phyloP scores from a whole-genome alignment of 2,329 filamentous ascomycete genomes.

The Alternaria sp. region DNA sequence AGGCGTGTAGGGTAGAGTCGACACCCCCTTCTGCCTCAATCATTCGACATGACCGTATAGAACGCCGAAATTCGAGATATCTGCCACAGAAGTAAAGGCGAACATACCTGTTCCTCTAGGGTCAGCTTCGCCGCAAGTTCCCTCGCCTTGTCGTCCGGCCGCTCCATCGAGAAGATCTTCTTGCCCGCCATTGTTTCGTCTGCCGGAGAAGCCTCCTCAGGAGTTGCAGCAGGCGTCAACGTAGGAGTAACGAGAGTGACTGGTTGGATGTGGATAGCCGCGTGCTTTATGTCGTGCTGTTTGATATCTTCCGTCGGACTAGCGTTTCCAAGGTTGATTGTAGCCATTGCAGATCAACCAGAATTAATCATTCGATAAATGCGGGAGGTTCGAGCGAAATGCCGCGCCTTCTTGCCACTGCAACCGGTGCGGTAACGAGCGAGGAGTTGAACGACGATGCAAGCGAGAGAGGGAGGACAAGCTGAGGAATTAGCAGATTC shows the following conservation, averaged over 20 bases:
- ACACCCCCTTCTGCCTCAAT: background rate
- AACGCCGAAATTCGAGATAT: slow-evolving; percentile 5
- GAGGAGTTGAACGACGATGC: background rate
- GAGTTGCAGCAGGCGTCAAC: slow-evolving; percentile 38
- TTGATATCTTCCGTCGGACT: slow-evolving; percentile 34
- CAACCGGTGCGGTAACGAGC: slow-evolving; percentile 14
- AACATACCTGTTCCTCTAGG: slow-evolving; percentile 49
- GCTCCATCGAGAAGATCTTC: slow-evolving; percentile 41
- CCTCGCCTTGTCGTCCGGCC: slow-evolving; percentile 43
- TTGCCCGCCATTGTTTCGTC: slow-evolving; percentile 42
- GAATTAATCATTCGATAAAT: slow-evolving; percentile 23
- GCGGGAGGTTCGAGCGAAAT: slow-evolving; percentile 34
- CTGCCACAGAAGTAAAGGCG: slow-evolving; percentile 6
- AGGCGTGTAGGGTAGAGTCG: background rate
- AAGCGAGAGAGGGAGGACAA: slow-evolving; percentile 15
- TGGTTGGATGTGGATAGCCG: slow-evolving; percentile 38
- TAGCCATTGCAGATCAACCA: slow-evolving; percentile 38
- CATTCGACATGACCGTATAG: background rate
- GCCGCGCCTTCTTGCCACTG: slow-evolving; percentile 36
- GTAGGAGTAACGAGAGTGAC: slow-evolving; percentile 33
- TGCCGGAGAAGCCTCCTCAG: slow-evolving; percentile 32
- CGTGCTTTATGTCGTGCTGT: slow-evolving; percentile 42
- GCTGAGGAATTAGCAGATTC: slow-evolving; percentile 17
- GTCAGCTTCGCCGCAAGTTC: slow-evolving; percentile 46
- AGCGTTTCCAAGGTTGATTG: slow-evolving; percentile 37